Percentiles rank a stretch among this genome's conserved stretches.
Conservation (phyloP, 78 protist genomes). For the slime mould (Dictyostelium discoideum) region DNA sequence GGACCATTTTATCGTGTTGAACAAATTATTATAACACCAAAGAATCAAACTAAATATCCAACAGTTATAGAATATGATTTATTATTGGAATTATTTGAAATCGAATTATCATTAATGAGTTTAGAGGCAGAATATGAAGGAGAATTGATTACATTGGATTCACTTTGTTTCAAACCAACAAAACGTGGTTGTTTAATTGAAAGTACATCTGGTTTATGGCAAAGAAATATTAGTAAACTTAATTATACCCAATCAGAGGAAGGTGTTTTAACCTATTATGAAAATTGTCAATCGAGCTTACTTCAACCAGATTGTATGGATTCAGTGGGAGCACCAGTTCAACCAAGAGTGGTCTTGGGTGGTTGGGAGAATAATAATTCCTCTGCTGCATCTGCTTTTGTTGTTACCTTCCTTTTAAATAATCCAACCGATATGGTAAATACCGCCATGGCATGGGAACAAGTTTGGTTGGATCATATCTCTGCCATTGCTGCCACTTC, state of each 20-base stretch:
- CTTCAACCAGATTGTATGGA: conserved; percentile 42
- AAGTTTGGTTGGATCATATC: conserved; percentile 25
- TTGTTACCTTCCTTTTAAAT: conserved; percentile 47
- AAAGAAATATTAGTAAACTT: not conserved
- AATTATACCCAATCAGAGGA: not conserved
- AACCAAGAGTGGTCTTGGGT: conserved; percentile 51
- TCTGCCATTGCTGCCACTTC: not conserved
- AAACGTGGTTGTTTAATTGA: conserved; percentile 51
- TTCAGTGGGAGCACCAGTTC: conserved; percentile 53
- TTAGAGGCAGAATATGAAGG: not conserved
- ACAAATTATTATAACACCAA: conserved; percentile 61
- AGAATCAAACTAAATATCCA: not conserved
- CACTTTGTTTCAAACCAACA: conserved; percentile 66
- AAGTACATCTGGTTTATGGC: conserved; percentile 52
- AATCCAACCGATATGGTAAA: not conserved
- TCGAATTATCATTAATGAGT: conserved; percentile 19
- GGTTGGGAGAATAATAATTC: conserved; percentile 50
- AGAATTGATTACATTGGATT: not conserved
- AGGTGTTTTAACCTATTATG: not conserved
- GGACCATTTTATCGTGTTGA: conserved; percentile 82
- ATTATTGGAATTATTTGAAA: not conserved
- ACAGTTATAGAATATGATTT: not conserved
- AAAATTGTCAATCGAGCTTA: not conserved
- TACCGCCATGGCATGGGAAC: conserved; percentile 66
- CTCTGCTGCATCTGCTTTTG: conserved; percentile 30